Evolutionary conservation across 306 rosid genomes (phyloP).

Genomic region (Canavalia ensiformis): DNA sequence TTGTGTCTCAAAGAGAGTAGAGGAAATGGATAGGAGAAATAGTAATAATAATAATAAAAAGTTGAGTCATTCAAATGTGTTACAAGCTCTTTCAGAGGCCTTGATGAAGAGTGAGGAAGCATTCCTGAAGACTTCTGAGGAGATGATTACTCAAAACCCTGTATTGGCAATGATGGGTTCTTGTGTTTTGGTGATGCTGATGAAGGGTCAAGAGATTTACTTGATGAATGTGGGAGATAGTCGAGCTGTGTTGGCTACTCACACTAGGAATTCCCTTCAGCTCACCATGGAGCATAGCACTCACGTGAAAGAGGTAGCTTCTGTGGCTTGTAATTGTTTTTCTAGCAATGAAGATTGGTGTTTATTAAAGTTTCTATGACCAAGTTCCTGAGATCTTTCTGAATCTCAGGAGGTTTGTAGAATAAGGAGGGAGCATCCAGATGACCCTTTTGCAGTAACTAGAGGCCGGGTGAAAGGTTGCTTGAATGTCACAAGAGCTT

Average conservation of each 20-base stretch:
- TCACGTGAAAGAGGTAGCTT: conserved; percentile 64
- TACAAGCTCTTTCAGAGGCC: conserved; percentile 70
- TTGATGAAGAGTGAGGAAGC: conserved; percentile 70
- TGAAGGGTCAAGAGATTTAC: conserved; percentile 85
- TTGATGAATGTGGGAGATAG: conserved; percentile 96
- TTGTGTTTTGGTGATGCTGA: conserved; percentile 89
- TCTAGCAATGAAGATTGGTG: conserved; percentile 1
- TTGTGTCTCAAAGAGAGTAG: conserved; percentile 19
- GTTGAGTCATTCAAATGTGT: conserved; percentile 57
- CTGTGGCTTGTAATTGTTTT: conserved; percentile 10
- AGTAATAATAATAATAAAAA: not conserved
- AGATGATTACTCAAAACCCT: conserved; percentile 62
- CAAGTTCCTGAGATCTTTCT: conserved; percentile 3
- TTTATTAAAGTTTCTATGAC: conserved; percentile 10
- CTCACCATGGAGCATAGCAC: conserved; percentile 84
- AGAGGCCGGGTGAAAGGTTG: conserved; percentile 81
- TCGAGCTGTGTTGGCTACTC: conserved; percentile 71
- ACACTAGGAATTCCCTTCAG: conserved; percentile 57
- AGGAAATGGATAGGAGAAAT: conserved; percentile 41
- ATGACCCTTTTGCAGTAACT: conserved; percentile 68
- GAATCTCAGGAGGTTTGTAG: conserved; percentile 72
- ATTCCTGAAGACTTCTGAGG: conserved; percentile 61
- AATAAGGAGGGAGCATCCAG: conserved; percentile 76
- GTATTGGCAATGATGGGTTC: conserved; percentile 93
- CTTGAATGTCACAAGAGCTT: conserved; percentile 89